These are phyloP conservation scores for Porogramme epimiltina DNA, from an alignment of 1,284 basidiomycete genomes.

Conservation along the genomic window DNA sequence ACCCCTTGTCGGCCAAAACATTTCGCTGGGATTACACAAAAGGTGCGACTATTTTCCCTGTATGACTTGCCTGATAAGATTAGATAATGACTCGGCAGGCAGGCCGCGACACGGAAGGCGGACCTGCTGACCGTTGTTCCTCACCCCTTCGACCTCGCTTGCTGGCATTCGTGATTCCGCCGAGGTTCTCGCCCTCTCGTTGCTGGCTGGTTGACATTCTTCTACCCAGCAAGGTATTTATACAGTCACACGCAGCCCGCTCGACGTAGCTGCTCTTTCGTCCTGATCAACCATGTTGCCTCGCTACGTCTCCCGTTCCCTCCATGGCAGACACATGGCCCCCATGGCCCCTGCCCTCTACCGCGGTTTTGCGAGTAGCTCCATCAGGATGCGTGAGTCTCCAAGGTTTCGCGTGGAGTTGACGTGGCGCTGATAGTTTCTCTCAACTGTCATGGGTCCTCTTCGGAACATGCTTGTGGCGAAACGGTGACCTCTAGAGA, in stretches of 20 bases:
- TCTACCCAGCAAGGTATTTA: slow-evolving; percentile 11
- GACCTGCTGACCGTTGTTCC: slow-evolving; percentile 5
- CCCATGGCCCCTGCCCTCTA: slow-evolving; percentile 3
- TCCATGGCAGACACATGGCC: slow-evolving; percentile 9
- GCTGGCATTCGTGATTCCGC: slow-evolving; percentile 15
- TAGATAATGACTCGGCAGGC: slow-evolving; percentile 2
- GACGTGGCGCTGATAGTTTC: neutral
- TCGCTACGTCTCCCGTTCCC: slow-evolving; percentile 17
- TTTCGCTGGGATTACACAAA: too few relatives aligned
- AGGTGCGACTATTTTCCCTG: too few relatives aligned
- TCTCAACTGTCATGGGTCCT: neutral
- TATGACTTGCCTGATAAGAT: slow-evolving; percentile 20
- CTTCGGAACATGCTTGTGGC: neutral
- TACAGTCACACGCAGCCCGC: neutral
- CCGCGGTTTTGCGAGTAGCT: slow-evolving; percentile 33
- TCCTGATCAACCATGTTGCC: slow-evolving; percentile 18
- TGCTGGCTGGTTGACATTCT: neutral
- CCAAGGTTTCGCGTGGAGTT: neutral
- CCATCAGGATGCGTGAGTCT: slow-evolving; percentile 32
- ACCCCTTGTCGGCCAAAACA: neutral
- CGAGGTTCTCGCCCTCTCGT: slow-evolving; percentile 18
- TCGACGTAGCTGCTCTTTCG: slow-evolving; percentile 1
- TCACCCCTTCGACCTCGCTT: slow-evolving; percentile 1
- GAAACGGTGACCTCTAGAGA: slow-evolving; percentile 30
- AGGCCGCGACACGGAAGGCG: neutral